These are phyloP conservation scores for Trichoderma sp. DNA, from an alignment of 2,329 filamentous ascomycete genomes.

Conservation along the genomic window DNA sequence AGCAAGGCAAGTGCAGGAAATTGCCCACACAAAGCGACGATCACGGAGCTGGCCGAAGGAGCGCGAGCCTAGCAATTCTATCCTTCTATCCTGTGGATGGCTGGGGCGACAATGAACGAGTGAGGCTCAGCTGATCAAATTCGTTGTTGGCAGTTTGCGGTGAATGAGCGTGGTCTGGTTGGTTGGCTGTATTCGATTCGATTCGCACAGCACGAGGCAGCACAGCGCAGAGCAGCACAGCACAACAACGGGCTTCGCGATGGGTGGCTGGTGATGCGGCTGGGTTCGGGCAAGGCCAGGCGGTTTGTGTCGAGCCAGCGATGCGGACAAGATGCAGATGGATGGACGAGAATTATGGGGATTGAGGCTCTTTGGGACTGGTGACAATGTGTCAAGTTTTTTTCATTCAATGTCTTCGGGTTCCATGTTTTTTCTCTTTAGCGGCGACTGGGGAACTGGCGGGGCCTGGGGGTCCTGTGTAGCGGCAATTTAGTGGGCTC, in stretches of 20 bases:
- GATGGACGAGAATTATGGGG: constrained; percentile 21
- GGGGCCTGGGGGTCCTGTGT: background rate
- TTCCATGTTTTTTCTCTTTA: background rate
- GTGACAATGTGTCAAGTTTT: background rate
- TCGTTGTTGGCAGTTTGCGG: background rate
- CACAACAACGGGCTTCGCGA: background rate
- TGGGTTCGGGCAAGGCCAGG: constrained; percentile 15
- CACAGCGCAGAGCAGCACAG: background rate
- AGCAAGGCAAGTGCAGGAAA: background rate
- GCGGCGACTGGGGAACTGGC: background rate
- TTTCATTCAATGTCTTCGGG: background rate
- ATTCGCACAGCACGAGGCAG: background rate
- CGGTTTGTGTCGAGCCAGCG: constrained; percentile 15
- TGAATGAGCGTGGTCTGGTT: background rate
- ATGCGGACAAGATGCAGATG: constrained; percentile 8
- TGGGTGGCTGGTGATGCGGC: constrained; percentile 4
- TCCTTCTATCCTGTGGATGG: background rate
- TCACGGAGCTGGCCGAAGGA: constrained; percentile 6
- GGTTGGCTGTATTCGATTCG: background rate
- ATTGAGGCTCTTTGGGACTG: background rate
- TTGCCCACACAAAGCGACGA: constrained; percentile 17
- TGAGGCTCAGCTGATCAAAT: background rate
- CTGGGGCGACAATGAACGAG: background rate
- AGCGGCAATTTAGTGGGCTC: background rate
- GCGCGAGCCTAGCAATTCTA: background rate